Conservation (phyloP, 164 flowering plant species). For the Cinnamomum chago region DNA sequence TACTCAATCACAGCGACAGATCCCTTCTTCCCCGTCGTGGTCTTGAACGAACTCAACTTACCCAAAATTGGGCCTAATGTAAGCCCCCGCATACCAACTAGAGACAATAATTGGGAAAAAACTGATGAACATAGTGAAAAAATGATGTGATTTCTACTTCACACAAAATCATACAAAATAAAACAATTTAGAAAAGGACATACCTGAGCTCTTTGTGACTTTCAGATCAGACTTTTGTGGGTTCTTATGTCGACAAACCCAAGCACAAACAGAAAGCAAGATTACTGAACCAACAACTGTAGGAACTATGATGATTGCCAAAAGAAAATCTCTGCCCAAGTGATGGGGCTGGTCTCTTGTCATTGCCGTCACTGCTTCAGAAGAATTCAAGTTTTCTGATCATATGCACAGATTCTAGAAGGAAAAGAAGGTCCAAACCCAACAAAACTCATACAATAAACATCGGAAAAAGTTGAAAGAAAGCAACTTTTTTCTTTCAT, state of each 20-base stretch:
- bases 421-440: not conserved
- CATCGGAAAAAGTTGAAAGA: not conserved
- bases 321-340: slow-evolving; percentile 18
- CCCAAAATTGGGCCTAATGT: slow-evolving; percentile 37
- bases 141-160: not conserved
- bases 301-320: slow-evolving; percentile 21
- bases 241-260: slow-evolving; percentile 17
- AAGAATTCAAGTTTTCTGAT: not conserved
- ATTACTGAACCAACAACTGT: slow-evolving; percentile 16
- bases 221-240: slow-evolving; percentile 15
- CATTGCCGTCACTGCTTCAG: slow-evolving; percentile 7
- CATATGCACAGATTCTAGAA: not conserved
- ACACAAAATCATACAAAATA: not conserved
- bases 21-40: slow-evolving; percentile 40
- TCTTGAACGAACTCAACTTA: slow-evolving; percentile 41
- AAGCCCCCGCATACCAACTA: slow-evolving; percentile 46
- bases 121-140: not conserved
- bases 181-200: not conserved
- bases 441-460: not conserved
- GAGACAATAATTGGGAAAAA: slow-evolving; percentile 13
- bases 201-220: slow-evolving; percentile 26
- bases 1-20: slow-evolving; percentile 55
- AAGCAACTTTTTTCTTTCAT: not conserved
- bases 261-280: slow-evolving; percentile 13
- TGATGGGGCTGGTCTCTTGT: slow-evolving; percentile 13